A percentile compares a stretch with the other conserved stretches of the same genome.
Conservation (phyloP, 495 filamentous ascomycete genomes). For the Penicillium desertorum region DNA sequence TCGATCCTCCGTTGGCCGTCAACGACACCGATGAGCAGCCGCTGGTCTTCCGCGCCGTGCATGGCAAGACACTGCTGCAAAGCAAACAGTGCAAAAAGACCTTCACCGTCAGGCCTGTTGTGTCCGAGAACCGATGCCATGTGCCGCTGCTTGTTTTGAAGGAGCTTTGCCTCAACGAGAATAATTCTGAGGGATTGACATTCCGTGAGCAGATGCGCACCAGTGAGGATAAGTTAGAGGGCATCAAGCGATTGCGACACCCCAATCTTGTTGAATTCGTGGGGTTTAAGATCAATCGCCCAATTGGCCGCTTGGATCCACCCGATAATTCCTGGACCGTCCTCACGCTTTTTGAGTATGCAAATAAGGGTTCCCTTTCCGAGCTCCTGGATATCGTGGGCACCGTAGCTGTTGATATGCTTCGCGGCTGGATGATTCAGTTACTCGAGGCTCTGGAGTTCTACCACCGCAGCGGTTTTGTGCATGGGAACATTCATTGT, state of each 20-base stretch:
- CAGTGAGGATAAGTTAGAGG: constrained; percentile 73
- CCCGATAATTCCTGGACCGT: constrained; percentile 64
- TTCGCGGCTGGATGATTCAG: constrained; percentile 82
- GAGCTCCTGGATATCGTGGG: constrained; percentile 79
- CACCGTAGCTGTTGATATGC: constrained; percentile 66
- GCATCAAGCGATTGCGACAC: constrained; percentile 70
- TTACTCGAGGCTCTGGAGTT: constrained; percentile 88
- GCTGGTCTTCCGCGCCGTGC: constrained; percentile 62
- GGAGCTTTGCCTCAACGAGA: constrained; percentile 42
- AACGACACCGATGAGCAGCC: constrained; percentile 56
- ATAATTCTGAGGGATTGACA: constrained; percentile 40
- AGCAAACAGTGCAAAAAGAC: constrained; percentile 57
- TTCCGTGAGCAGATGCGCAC: constrained; percentile 58
- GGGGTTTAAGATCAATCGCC: constrained; percentile 71
- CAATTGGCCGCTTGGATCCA: constrained; percentile 27
- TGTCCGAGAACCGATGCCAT: constrained; percentile 47
- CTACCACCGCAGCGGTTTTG: constrained; percentile 75
- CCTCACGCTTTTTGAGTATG: constrained; percentile 73
- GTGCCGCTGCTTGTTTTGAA: constrained; percentile 70
- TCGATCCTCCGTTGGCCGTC: constrained; percentile 68
- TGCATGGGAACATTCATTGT: constrained; percentile 76
- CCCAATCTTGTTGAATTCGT: constrained; percentile 74
- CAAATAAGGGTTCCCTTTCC: constrained; percentile 76
- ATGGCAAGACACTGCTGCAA: constrained; percentile 59
- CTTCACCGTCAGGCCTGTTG: constrained; percentile 66